Evolutionary conservation across 441 rosid species (phyloP).

Genomic region (Adansonia rubrostipa): DNA sequence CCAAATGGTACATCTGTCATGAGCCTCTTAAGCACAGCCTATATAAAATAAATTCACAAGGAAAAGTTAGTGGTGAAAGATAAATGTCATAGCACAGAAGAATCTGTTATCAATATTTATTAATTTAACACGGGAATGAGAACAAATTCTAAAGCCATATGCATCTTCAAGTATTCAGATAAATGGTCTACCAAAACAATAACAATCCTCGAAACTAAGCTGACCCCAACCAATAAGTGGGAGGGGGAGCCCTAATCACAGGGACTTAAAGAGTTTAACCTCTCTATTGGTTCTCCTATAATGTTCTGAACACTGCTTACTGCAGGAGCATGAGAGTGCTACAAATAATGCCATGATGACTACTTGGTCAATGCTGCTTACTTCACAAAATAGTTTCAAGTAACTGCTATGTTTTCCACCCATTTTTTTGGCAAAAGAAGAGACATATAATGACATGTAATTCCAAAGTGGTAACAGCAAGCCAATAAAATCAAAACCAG

Average conservation of each 20-base stretch:
- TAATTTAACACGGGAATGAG: background rate
- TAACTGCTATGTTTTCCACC: background rate
- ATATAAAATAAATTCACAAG: slow-evolving; percentile 28
- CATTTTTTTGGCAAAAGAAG: background rate
- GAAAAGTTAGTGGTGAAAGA: background rate
- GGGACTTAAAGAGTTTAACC: no score
- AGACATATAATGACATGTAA: background rate
- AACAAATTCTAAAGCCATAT: background rate
- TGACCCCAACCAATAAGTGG: no score
- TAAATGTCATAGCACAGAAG: background rate
- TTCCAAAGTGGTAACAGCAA: background rate
- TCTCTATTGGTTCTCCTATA: no score
- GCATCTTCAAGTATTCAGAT: slow-evolving; percentile 4
- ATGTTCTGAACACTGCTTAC: background rate
- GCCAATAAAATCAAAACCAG: background rate
- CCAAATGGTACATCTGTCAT: slow-evolving; percentile 99
- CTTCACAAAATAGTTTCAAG: background rate
- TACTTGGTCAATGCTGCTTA: background rate
- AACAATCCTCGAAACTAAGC: no score
- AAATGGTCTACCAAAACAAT: background rate
- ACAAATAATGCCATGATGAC: background rate
- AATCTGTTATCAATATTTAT: background rate
- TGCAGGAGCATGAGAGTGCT: background rate
- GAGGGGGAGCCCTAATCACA: no score
- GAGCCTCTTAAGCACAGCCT: slow-evolving; percentile 96